Percentiles rank a stretch among this genome's conserved stretches.
Evolutionary conservation across 306 rosid species (phyloP).

Genomic region (Potentilla sterilis): DNA sequence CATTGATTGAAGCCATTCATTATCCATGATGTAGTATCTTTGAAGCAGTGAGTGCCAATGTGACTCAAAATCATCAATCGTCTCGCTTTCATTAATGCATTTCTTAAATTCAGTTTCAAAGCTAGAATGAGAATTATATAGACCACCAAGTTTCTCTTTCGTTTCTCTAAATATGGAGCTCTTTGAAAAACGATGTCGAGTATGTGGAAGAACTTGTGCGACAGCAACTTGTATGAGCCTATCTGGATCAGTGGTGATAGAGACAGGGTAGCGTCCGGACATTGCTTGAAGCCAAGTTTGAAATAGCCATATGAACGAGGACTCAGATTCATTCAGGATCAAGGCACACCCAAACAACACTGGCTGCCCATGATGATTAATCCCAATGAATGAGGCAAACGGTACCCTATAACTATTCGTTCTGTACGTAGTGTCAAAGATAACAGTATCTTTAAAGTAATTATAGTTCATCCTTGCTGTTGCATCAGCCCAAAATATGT

Average conservation of each 20-base stretch:
- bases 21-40: constrained; percentile 60
- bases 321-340: constrained; percentile 60
- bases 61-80: constrained; percentile 70
- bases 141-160: constrained; percentile 53
- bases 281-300: constrained; percentile 79
- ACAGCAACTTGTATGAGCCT: constrained; percentile 62
- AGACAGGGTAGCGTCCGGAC: constrained; percentile 65
- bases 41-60: constrained; percentile 66
- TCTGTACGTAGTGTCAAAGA: constrained; percentile 66
- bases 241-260: constrained; percentile 73
- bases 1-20: constrained; percentile 87
- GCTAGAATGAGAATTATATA: constrained; percentile 58
- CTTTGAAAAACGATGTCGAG: constrained; percentile 68
- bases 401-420: constrained; percentile 53
- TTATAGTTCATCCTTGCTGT: constrained; percentile 60
- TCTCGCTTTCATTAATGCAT: constrained; percentile 59
- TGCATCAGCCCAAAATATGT: constrained; percentile 81
- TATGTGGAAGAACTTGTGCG: constrained; percentile 61
- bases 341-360: constrained; percentile 79
- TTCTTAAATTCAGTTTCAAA: constrained; percentile 61
- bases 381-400: constrained; percentile 65
- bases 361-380: constrained; percentile 81
- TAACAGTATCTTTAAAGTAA: constrained; percentile 76
- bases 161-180: constrained; percentile 64
- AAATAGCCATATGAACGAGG: constrained; percentile 67